Evolutionary conservation across 495 filamentous ascomycete genomes (phyloP).

Genomic region (Xylaria sp.): DNA sequence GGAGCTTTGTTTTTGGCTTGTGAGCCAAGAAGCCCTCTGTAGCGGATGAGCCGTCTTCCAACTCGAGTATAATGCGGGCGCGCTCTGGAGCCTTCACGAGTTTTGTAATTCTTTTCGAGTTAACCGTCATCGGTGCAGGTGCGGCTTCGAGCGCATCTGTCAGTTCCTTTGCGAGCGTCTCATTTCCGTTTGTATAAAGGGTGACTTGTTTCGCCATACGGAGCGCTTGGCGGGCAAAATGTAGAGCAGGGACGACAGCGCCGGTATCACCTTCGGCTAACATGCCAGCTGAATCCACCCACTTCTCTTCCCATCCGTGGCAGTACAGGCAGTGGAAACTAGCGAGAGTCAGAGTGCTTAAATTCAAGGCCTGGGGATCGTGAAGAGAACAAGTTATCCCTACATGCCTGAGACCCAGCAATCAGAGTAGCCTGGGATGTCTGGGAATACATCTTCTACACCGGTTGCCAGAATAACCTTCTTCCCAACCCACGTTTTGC

Average conservation of each 20-base stretch:
- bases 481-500: conserved; percentile 41
- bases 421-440: conserved; percentile 42
- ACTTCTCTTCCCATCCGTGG: conserved; percentile 31
- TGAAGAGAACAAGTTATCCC: not conserved
- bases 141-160: not conserved
- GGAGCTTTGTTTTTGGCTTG: conserved; percentile 9
- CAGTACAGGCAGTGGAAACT: conserved; percentile 36
- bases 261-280: conserved; percentile 22
- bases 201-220: conserved; percentile 21
- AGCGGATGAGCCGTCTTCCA: not conserved
- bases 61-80: not conserved
- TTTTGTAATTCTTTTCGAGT: conserved; percentile 7
- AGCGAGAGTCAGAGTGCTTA: not conserved
- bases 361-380: not conserved
- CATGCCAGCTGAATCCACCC: conserved; percentile 11
- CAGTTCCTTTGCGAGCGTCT: conserved; percentile 7
- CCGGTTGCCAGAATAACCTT: conserved; percentile 59
- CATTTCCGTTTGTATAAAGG: conserved; percentile 31
- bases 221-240: conserved; percentile 24
- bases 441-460: conserved; percentile 43
- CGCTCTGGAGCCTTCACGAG: not conserved
- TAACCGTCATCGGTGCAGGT: conserved; percentile 1
- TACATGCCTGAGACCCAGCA: conserved; percentile 38
- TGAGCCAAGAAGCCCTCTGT: conserved; percentile 21
- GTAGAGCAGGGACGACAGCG: conserved; percentile 24